Conservation (phyloP, 176 grass and related monocot species). For the Saccharum spontaneum region DNA sequence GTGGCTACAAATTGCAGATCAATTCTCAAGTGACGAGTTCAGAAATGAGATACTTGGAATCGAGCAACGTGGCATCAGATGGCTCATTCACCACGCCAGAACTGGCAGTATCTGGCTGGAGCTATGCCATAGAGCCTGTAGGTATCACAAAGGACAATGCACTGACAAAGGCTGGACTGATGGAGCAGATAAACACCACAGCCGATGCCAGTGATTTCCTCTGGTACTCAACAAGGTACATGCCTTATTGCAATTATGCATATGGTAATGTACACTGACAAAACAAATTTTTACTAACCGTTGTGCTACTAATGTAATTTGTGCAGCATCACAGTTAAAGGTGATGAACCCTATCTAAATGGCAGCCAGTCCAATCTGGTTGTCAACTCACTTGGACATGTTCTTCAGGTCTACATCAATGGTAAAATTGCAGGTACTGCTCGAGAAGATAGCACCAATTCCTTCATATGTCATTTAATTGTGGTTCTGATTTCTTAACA, state of each 20-base stretch:
- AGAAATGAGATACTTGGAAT: slow-evolving; percentile 62
- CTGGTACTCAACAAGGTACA: slow-evolving; percentile 93
- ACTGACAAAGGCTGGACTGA: slow-evolving; percentile 65
- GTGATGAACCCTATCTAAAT: slow-evolving; percentile 72
- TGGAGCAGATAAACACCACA: slow-evolving; percentile 98
- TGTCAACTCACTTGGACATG: slow-evolving; percentile 85
- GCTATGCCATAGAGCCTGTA: slow-evolving; percentile 73
- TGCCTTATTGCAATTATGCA: background rate
- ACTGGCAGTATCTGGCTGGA: slow-evolving; percentile 60
- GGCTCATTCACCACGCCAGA: slow-evolving; percentile 33
- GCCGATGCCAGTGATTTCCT: slow-evolving; percentile 98
- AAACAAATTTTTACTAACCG: background rate
- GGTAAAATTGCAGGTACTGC: slow-evolving; percentile 70
- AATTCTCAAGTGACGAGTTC: slow-evolving; percentile 63
- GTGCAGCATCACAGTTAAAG: slow-evolving; percentile 60
- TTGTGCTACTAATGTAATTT: slow-evolving; percentile 16
- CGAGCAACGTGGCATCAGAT: slow-evolving; percentile 42
- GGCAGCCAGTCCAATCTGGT: slow-evolving; percentile 75
- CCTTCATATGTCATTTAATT: slow-evolving; percentile 20
- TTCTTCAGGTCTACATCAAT: slow-evolving; percentile 87
- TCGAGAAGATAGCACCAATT: slow-evolving; percentile 15
- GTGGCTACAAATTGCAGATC: slow-evolving; percentile 37
- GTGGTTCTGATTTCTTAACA: slow-evolving; percentile 11
- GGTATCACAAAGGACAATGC: slow-evolving; percentile 84
- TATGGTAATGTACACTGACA: background rate